phyloP scores from a whole-genome alignment of 2,329 filamentous ascomycete species.

The Geosmithia morbida region DNA sequence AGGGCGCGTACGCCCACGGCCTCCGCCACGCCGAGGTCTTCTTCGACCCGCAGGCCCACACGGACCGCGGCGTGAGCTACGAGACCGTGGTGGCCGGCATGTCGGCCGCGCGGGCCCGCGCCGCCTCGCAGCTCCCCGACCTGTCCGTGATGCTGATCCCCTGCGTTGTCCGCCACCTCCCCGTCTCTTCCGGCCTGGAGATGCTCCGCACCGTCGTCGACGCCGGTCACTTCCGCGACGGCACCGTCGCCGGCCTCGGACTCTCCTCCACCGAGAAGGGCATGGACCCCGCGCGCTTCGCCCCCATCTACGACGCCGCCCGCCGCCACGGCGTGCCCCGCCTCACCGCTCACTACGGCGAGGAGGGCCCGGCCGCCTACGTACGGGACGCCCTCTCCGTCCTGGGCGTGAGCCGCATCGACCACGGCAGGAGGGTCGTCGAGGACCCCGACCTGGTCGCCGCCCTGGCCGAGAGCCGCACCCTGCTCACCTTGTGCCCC shows the following conservation, averaged over 20 bases:
- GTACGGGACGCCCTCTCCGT: constrained; percentile 47
- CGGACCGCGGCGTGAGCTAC: constrained; percentile 43
- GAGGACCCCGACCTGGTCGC: constrained; percentile 42
- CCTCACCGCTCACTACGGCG: constrained; percentile 31
- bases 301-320: constrained; percentile 20
- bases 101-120: constrained; percentile 38
- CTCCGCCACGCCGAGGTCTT: constrained; percentile 61
- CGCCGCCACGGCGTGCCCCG: constrained; percentile 22
- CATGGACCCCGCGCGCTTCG: constrained; percentile 28
- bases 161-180: constrained; percentile 25
- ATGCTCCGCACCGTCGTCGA: constrained; percentile 5
- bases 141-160: constrained; percentile 11
- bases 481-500: constrained; percentile 56
- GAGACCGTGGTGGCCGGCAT: constrained; percentile 48
- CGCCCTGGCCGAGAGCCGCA: constrained; percentile 36
- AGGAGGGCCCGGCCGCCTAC: constrained; percentile 29
- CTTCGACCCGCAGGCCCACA: constrained; percentile 64
- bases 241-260: constrained; percentile 28
- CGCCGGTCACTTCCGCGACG: constrained; percentile 11
- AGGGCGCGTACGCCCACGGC: constrained; percentile 42
- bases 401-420: constrained; percentile 49
- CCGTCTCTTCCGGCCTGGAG: constrained; percentile 5
- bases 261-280: constrained; percentile 30
- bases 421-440: constrained; percentile 54
- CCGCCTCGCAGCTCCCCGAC: constrained; percentile 33